phyloP scores from a whole-genome alignment of 805 yeast species.

The Myxozyma monticola region DNA sequence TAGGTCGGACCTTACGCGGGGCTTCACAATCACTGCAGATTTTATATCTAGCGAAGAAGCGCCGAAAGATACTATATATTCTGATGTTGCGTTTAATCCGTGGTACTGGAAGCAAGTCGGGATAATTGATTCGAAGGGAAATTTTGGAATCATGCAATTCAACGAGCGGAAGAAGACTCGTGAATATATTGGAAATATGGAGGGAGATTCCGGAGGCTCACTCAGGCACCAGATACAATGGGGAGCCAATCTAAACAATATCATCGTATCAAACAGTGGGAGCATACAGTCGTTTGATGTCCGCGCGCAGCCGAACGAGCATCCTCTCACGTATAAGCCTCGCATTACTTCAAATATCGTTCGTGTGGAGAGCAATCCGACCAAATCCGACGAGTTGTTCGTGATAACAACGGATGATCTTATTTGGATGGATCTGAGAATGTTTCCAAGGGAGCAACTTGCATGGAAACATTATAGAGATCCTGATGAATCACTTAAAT shows the following conservation, averaged over 20 bases:
- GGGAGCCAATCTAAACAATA: constrained; percentile 22
- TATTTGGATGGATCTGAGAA: constrained; percentile 48
- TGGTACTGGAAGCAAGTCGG: constrained; percentile 37
- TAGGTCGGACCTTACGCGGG: constrained; percentile 9
- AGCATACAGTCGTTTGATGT: constrained; percentile 16
- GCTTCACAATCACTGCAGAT: constrained; percentile 4
- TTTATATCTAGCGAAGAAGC: neutral
- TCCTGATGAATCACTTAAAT: constrained; percentile 53
- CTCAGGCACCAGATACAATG: constrained; percentile 10
- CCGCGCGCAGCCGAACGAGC: neutral
- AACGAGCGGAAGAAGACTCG: neutral
- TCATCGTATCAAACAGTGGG: constrained; percentile 11
- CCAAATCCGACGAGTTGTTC: constrained; percentile 44
- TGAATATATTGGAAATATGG: neutral
- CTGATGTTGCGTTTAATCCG: constrained; percentile 46
- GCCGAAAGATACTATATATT: neutral
- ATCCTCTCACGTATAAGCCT: constrained; percentile 3
- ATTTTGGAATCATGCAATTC: neutral
- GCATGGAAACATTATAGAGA: constrained; percentile 74
- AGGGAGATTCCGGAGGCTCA: neutral
- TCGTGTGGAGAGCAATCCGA: constrained; percentile 1
- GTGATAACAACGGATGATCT: constrained; percentile 68
- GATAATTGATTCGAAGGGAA: constrained; percentile 47
- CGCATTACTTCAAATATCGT: constrained; percentile 5
- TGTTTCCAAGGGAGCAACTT: constrained; percentile 48